Evolutionary conservation across 805 yeast genomes (phyloP), one percentile per base, ranked within the genome.

Genomic region (Barnettozyma wickerhamii): DNA sequence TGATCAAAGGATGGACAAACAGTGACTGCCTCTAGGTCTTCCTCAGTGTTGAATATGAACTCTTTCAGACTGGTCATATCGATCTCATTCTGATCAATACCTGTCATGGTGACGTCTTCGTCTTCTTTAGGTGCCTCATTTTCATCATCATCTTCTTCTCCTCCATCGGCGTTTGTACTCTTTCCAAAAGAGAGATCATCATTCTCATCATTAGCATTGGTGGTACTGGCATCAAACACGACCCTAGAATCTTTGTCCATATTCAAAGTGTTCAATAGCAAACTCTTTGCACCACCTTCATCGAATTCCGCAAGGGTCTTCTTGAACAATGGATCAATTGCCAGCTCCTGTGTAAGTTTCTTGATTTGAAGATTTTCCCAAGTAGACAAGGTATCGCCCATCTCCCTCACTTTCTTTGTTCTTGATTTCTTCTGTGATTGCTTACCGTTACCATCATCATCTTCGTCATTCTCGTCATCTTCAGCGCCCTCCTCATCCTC

Each of bases 241-340:
- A 84, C 79, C 50, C 82, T 61, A 0, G 79, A 76, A 1, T 70
- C 52, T 1, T 58, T 41, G 50, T 82, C 81, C 13, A 79, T 66
- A 45, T 69, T 68, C 33, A 84, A 67, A 0, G 85, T 75, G 47
- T 84, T 84, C 46, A 81, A 56, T 32, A 84, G 60, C 37, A 84
- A 64, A 46, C 85, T 76, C 53, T 81, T 84, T 7, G 91, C 81
- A 5, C 93, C 91, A 27, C 90, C 90, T 63, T 84, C 91, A 56
- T 84, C 93, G 51, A 84, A 84, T 39, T 83, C 90, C 0, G 88
- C 79, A 35, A 84, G 64, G 0, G 88, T 83, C 53, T 81, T 82
- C 50, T 81, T 82, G 59, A 84, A 84, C 23, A 84, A 64, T 0
- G 91, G 91, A 60, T 84, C 91, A 32, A 82, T 78, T 21, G 72